Evolutionary conservation across 768 basidiomycete species (phyloP).

Genomic region (Boletales sp.): DNA sequence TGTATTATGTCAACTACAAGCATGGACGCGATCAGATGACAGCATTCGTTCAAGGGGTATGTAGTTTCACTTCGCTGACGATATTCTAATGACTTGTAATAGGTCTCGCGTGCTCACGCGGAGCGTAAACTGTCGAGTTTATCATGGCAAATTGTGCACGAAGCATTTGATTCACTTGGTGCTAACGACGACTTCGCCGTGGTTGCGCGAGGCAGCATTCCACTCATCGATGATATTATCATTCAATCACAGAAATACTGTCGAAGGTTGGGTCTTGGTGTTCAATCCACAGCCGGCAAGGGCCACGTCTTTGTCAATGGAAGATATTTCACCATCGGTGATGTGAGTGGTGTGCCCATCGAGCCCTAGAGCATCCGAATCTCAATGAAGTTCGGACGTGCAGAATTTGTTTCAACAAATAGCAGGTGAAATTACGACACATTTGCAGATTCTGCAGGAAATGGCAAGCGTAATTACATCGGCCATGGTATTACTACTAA

Average conservation of each 20-base stretch:
- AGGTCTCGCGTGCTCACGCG: conserved; percentile 39
- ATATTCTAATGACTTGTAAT: neutral
- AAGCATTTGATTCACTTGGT: conserved; percentile 38
- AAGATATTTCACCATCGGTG: conserved; percentile 65
- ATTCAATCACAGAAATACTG: conserved; percentile 51
- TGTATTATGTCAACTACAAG: conserved; percentile 61
- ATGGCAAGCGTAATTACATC: conserved; percentile 41
- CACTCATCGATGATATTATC: conserved; percentile 32
- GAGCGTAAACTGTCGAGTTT: conserved; percentile 32
- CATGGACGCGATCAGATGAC: conserved; percentile 64
- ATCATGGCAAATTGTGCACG: conserved; percentile 42
- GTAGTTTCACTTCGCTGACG: neutral
- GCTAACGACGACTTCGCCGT: conserved; percentile 37
- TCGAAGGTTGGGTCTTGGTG: conserved; percentile 52
- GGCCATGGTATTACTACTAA: neutral
- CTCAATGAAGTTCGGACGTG: neutral
- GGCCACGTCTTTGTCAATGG: conserved; percentile 90
- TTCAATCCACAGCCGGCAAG: conserved; percentile 28
- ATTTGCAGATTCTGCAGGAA: conserved; percentile 70
- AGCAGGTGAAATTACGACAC: conserved; percentile 45
- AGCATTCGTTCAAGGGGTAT: conserved; percentile 54
- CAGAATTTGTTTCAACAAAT: conserved; percentile 27
- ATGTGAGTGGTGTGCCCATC: conserved; percentile 45
- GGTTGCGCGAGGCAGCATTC: conserved; percentile 31
- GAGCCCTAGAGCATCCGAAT: neutral